A percentile compares a stretch with the other conserved stretches of the same genome.
phyloP scores from a whole-genome alignment of 1,139 yeast species.

The Scheffersomyces illinoinensis region DNA sequence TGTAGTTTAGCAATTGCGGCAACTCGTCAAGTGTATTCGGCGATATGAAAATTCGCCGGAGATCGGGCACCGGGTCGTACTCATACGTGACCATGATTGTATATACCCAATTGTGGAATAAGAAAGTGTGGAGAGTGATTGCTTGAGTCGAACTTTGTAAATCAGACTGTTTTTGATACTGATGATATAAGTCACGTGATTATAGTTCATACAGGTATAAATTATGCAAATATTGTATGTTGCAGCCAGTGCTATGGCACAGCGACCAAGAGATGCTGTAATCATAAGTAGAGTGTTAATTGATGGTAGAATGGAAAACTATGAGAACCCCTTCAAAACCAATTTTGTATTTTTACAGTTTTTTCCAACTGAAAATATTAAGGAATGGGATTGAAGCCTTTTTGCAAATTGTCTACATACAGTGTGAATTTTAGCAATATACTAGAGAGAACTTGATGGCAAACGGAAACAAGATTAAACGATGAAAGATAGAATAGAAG shows the following conservation, averaged over 20 bases:
- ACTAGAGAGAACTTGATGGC: too few relatives aligned
- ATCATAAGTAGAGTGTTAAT: background rate
- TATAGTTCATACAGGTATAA: too few relatives aligned
- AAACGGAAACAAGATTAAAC: background rate
- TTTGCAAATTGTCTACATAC: too few relatives aligned
- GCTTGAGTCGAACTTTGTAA: background rate
- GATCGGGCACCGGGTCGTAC: slow-evolving; percentile 36
- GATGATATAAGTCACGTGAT: background rate
- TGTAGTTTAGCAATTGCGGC: slow-evolving; percentile 42
- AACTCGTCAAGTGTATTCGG: slow-evolving; percentile 48
- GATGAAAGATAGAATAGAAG: background rate
- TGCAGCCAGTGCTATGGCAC: background rate
- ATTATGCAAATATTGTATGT: background rate
- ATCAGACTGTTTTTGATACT: background rate
- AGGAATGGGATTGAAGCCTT: too few relatives aligned
- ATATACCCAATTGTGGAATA: background rate
- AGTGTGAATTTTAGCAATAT: too few relatives aligned
- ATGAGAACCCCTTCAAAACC: background rate
- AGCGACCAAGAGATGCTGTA: background rate
- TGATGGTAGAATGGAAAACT: background rate
- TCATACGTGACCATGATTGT: slow-evolving; percentile 6
- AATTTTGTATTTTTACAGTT: too few relatives aligned
- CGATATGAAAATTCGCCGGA: slow-evolving; percentile 37
- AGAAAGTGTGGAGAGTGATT: background rate
- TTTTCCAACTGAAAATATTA: too few relatives aligned